Evolutionary conservation across 1,284 basidiomycete genomes (phyloP), one percentile per base, ranked within the genome.

Genomic region (Marasmius fiardii): DNA sequence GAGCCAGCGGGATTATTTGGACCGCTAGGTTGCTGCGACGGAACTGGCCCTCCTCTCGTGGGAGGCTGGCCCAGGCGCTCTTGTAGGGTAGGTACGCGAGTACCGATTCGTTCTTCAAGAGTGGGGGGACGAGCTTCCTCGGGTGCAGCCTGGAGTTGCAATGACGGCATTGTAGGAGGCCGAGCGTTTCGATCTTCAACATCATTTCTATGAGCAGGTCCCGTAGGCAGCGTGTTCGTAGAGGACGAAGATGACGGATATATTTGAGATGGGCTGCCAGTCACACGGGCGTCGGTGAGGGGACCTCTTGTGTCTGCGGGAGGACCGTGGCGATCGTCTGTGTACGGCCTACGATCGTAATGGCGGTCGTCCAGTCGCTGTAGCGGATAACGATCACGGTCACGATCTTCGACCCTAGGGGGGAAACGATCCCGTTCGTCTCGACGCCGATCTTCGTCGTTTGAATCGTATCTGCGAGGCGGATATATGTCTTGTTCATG

Each of bases 401-500:
- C 54, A 37, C 51, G 51, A 10, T 55, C 54, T 45, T 50, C 47
- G 23, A 44, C 61, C 34, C 58, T 55, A 28, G 61, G 48, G 35
- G 61, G 51, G 11, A 57, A 60, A 49, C 67, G 71, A 53, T 31
- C 28, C 10, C 39, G 53, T 45, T 26, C 65, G 51, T 50, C 28
- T n/a, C 28, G 33, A 20, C 44, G 45, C 24, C 43, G 52, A 18
- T 53, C 34, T 54, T 64, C 64, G 52, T 54, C 61, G 60, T 69
- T 67, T 55, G 67, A 64, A 37, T 53, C 54, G 43, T 58, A 64
- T 55, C 61, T 63, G 35, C 58, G 65, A 33, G 58, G 64, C 37
- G 64, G 59, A 60, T 77, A 74, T n/a, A 33, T n/a, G 33, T 68
- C 68, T 34, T 74, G 71, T 35, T 76, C 75, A 57, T 75, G 72